Conservation (phyloP, 805 yeast genomes). For the Barnettozyma populi region DNA sequence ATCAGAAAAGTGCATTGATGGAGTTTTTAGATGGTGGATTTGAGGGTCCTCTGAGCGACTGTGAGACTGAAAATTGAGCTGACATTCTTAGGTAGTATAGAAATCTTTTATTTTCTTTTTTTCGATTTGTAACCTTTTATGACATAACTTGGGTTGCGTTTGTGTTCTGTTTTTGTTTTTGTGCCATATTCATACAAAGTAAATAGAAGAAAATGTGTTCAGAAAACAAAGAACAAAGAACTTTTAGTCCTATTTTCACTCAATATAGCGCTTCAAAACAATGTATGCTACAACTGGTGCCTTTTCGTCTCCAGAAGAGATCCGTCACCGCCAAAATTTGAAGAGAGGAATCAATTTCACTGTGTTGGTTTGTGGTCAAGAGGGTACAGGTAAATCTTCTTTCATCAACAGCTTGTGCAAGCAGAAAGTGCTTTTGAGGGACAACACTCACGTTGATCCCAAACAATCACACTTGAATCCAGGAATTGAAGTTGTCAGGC, state of each 20-base stretch:
- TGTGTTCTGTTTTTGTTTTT: too few species aligned
- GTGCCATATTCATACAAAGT: background rate
- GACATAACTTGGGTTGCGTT: background rate
- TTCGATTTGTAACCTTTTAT: too few species aligned
- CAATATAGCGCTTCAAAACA: background rate
- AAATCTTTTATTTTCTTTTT: too few species aligned
- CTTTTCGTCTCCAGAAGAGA: conserved; percentile 29
- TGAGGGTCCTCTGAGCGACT: background rate
- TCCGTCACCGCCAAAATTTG: conserved; percentile 56
- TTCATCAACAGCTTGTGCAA: conserved; percentile 66
- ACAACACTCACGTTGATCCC: conserved; percentile 24
- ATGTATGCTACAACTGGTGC: conserved; percentile 1
- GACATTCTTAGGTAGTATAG: too few species aligned
- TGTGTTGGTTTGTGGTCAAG: conserved; percentile 64
- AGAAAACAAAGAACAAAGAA: background rate
- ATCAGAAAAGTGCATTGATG: background rate
- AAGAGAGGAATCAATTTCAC: conserved; percentile 60
- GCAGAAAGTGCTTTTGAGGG: conserved; percentile 34
- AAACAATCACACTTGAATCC: conserved; percentile 31
- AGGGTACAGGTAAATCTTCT: conserved; percentile 71
- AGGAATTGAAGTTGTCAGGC: conserved; percentile 39
- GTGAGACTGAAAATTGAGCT: background rate
- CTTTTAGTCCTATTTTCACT: too few species aligned
- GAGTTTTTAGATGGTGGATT: background rate
- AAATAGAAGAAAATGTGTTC: background rate